Conservation (phyloP, 2,329 filamentous ascomycete genomes). For the Fusarium drepaniforme region DNA sequence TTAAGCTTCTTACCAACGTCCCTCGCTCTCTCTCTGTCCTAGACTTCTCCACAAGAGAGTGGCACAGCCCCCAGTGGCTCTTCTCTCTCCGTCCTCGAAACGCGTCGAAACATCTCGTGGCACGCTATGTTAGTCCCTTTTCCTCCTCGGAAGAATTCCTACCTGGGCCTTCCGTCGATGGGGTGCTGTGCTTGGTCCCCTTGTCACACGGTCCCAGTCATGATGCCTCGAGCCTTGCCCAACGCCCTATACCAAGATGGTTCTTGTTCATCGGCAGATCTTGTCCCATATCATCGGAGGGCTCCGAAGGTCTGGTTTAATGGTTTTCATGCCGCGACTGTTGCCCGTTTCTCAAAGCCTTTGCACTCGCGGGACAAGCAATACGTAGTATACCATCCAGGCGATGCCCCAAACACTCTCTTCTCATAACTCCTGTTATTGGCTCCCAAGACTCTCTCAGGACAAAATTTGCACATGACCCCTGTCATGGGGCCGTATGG, state of each 20-base stretch:
- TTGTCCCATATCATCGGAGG: conserved; percentile 5
- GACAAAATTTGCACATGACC: not conserved
- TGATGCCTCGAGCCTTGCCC: conserved; percentile 15
- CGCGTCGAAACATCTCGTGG: conserved; percentile 39
- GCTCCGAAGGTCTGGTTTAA: conserved; percentile 12
- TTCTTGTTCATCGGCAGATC: conserved; percentile 9
- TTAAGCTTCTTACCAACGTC: conserved; percentile 35
- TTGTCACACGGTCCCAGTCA: conserved; percentile 29
- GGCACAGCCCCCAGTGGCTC: conserved; percentile 6
- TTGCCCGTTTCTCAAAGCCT: conserved; percentile 12
- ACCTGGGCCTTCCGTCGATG: not conserved
- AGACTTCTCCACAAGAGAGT: conserved; percentile 19
- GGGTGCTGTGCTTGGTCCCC: conserved; percentile 21
- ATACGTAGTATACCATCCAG: not conserved
- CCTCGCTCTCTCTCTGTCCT: conserved; percentile 1
- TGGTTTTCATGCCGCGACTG: not conserved
- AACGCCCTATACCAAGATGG: not conserved
- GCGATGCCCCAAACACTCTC: not conserved
- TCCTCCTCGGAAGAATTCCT: not conserved
- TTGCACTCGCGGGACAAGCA: conserved; percentile 12
- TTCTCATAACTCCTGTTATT: not conserved
- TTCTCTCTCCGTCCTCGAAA: conserved; percentile 23
- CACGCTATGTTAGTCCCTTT: conserved; percentile 4
- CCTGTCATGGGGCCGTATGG: not conserved
- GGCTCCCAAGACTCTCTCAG: not conserved